phyloP scores from a whole-genome alignment of 306 rosid genomes.

The Heteromeles arbutifolia region DNA sequence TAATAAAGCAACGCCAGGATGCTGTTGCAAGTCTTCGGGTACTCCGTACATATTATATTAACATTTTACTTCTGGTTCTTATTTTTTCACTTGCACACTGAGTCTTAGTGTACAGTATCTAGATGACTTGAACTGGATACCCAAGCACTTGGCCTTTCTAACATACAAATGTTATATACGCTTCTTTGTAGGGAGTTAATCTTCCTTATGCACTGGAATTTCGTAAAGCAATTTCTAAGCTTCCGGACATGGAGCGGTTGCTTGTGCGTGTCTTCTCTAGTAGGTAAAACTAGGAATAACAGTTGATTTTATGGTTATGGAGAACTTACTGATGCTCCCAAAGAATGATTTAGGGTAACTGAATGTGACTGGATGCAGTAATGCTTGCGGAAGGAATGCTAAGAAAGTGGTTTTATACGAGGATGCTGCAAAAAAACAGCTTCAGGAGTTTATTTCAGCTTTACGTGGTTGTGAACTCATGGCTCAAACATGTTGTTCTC shows the following conservation, averaged over 20 bases:
- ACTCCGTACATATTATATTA: constrained; percentile 8
- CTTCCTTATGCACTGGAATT: constrained; percentile 66
- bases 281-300: constrained; percentile 43
- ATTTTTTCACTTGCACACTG: background rate
- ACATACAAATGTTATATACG: constrained; percentile 8
- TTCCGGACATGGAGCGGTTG: constrained; percentile 83
- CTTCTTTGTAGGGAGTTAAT: constrained; percentile 61
- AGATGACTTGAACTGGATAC: background rate
- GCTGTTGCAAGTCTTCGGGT: constrained; percentile 79
- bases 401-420: constrained; percentile 76
- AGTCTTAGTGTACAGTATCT: background rate
- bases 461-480: constrained; percentile 81
- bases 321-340: constrained; percentile 9
- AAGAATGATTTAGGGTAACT: constrained; percentile 19
- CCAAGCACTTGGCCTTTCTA: background rate
- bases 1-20: constrained; percentile 73
- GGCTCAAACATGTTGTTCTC: constrained; percentile 65
- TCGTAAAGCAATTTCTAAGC: constrained; percentile 52
- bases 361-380: constrained; percentile 45
- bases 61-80: constrained; percentile 3
- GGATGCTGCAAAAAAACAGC: constrained; percentile 81
- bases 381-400: constrained; percentile 82
- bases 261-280: constrained; percentile 71
- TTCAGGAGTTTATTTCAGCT: constrained; percentile 75
- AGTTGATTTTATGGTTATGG: background rate